Base-by-base conservation (phyloP, 2,329 filamentous ascomycete genomes). In the Geosmithia putterillii region DNA sequence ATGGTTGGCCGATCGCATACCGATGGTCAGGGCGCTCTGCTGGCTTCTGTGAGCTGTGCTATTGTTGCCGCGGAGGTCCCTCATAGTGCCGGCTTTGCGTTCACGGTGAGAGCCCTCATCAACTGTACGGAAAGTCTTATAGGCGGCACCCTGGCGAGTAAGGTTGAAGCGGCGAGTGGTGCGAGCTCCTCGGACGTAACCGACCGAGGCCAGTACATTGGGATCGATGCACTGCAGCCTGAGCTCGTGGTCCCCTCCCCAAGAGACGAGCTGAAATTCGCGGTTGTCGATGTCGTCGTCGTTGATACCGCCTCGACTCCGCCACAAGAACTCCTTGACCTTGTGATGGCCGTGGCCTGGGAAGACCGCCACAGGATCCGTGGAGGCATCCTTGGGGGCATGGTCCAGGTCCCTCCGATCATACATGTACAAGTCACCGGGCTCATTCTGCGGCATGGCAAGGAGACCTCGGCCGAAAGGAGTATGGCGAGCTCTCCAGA, bases 301-400 rank as follows among this genome's bases (percentile, higher is more conserved):
- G 17, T 74, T 73, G 18, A 81, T 70, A 15, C 64, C 64, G 34
- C 89, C 89, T 44, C 89, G 78, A 40, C 78, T 76, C 57, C 89
- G 76, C 89, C 89, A 95, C 10, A 95, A 65, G 47, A 95, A 95
- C 53, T 95, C 89, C 55, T 92, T 94, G 23, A 86, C 87, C 55
- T 89, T 80, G 51, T 78, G 69, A 40, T 70, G 71, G 18, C 73
- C 73, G 50, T 83, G 79, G 1, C 77, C 79, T 1, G 68, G 63
- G 46, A 83, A 83, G 8, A 76, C 66, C 7, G 68, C 67, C 1
- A 77, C 71, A 7, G 78, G 74, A 7, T 67, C 57, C 5, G 65
- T 64, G 2, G 63, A 50, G 15, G 58, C 58, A 44, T 76, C 70
- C 2, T 62, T 56, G 1, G 68, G 66, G 5, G 63, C 64, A 15